Evolutionary conservation across 192 early-diverging fungal species (phyloP).

Genomic region (Linnemannia hyalina): DNA sequence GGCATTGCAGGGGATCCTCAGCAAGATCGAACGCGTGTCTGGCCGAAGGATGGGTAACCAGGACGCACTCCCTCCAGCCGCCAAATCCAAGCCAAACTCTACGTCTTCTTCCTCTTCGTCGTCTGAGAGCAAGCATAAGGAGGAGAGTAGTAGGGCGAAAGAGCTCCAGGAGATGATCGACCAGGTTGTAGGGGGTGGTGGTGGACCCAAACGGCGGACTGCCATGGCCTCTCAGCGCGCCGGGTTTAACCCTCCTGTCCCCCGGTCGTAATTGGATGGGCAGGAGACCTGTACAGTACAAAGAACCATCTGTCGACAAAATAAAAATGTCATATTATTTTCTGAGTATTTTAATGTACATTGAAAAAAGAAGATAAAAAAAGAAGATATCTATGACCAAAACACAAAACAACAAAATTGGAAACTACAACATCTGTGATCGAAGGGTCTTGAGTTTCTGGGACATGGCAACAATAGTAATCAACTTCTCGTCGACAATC

Average conservation of each 20-base stretch:
- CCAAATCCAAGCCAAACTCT: conserved; percentile 65
- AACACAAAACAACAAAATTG: not conserved
- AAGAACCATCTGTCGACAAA: too few species aligned
- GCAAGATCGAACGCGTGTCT: conserved; percentile 61
- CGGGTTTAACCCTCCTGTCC: conserved; percentile 24
- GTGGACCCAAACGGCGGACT: conserved; percentile 26
- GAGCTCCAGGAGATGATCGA: conserved; percentile 49
- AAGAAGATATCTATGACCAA: not conserved
- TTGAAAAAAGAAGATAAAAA: not conserved
- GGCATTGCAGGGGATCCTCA: conserved; percentile 58
- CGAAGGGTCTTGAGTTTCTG: conserved; percentile 39
- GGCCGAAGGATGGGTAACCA: conserved; percentile 60
- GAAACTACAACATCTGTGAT: conserved; percentile 7
- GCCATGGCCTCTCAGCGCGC: conserved; percentile 47
- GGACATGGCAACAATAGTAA: conserved; percentile 58
- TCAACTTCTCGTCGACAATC: conserved; percentile 66
- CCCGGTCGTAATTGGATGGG: not conserved
- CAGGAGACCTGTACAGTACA: too few species aligned
- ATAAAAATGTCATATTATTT: too few species aligned
- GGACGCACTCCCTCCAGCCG: conserved; percentile 56
- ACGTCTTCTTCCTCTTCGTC: conserved; percentile 44
- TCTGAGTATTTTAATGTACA: too few species aligned
- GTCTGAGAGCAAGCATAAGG: not conserved
- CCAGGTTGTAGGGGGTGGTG: conserved; percentile 28
- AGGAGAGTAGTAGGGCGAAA: not conserved